Evolutionary conservation across 2,329 filamentous ascomycete species (phyloP).

Genomic region (Tolypocladium album): DNA sequence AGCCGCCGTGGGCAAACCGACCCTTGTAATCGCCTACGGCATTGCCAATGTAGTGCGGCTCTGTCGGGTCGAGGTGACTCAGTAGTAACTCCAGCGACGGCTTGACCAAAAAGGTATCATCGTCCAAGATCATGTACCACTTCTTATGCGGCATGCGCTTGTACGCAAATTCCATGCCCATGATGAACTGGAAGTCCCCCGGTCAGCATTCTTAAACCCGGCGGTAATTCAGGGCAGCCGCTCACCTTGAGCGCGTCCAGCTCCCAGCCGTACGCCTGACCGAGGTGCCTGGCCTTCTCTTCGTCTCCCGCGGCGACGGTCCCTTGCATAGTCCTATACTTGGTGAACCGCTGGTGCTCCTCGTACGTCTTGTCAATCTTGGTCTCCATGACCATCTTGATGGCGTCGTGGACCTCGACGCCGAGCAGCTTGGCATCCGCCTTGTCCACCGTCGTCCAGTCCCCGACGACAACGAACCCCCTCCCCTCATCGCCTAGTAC

Average conservation of each 20-base stretch:
- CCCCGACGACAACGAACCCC: slow-evolving; percentile 37
- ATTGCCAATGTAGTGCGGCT: slow-evolving; percentile 43
- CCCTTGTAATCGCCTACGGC: slow-evolving; percentile 44
- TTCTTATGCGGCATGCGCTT: slow-evolving; percentile 40
- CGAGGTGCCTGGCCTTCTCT: slow-evolving; percentile 23
- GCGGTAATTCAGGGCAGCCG: not conserved
- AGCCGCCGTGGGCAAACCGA: slow-evolving; percentile 47
- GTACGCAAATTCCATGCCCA: slow-evolving; percentile 42
- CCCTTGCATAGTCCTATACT: slow-evolving; percentile 27
- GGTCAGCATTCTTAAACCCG: not conserved
- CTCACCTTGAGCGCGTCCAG: slow-evolving; percentile 38
- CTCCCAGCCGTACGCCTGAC: slow-evolving; percentile 33
- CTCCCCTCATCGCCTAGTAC: slow-evolving; percentile 25
- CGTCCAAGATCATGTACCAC: slow-evolving; percentile 48
- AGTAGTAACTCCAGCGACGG: slow-evolving; percentile 37
- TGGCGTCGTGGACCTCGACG: slow-evolving; percentile 28
- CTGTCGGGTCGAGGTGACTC: slow-evolving; percentile 33
- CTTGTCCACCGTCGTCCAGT: slow-evolving; percentile 30
- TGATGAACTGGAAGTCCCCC: slow-evolving; percentile 32
- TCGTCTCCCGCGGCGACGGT: slow-evolving; percentile 28
- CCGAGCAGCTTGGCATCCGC: slow-evolving; percentile 19
- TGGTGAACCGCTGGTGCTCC: slow-evolving; percentile 24
- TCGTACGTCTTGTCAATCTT: slow-evolving; percentile 14
- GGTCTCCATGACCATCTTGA: slow-evolving; percentile 23
- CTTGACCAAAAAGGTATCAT: slow-evolving; percentile 44